These are phyloP conservation scores for Phytophthora cryptogea DNA, from an alignment of 352 stramenopile species.

Conservation along the genomic window DNA sequence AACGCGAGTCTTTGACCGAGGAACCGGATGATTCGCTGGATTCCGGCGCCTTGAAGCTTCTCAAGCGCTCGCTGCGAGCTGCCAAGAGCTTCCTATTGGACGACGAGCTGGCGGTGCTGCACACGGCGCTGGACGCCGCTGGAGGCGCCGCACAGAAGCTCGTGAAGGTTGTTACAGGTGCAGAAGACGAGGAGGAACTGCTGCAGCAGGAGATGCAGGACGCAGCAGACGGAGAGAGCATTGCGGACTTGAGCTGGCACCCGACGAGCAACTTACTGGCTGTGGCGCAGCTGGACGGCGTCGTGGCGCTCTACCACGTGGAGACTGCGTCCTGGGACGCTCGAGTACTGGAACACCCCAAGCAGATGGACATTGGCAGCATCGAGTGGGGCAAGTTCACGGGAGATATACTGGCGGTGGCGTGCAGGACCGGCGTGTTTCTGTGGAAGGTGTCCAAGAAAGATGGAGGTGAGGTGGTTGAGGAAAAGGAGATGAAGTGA, in stretches of 20 bases:
- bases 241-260: conserved; percentile 68
- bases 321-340: conserved; percentile 57
- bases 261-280: conserved; percentile 58
- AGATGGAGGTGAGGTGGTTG: conserved; percentile 24
- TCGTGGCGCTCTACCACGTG: conserved; percentile 72
- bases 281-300: conserved; percentile 67
- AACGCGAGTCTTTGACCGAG: conserved; percentile 61
- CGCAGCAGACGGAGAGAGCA: conserved; percentile 39
- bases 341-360: conserved; percentile 62
- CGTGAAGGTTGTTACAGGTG: conserved; percentile 30
- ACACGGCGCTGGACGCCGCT: conserved; percentile 33
- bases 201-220: conserved; percentile 22
- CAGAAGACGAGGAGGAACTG: conserved; percentile 34
- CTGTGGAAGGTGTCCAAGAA: conserved; percentile 68
- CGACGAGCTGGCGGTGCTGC: conserved; percentile 63
- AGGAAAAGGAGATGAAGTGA: not conserved
- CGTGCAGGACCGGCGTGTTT: conserved; percentile 64
- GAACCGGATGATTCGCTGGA: conserved; percentile 48
- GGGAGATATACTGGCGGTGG: conserved; percentile 63
- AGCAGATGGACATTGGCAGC: conserved; percentile 58
- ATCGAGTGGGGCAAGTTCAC: conserved; percentile 71
- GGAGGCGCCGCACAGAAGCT: conserved; percentile 23
- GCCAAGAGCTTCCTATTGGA: conserved; percentile 57
- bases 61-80: conserved; percentile 34
- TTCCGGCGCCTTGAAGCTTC: conserved; percentile 46